Conservation (phyloP, 345 rosid species). For the Rhodomyrtus tomentosa region DNA sequence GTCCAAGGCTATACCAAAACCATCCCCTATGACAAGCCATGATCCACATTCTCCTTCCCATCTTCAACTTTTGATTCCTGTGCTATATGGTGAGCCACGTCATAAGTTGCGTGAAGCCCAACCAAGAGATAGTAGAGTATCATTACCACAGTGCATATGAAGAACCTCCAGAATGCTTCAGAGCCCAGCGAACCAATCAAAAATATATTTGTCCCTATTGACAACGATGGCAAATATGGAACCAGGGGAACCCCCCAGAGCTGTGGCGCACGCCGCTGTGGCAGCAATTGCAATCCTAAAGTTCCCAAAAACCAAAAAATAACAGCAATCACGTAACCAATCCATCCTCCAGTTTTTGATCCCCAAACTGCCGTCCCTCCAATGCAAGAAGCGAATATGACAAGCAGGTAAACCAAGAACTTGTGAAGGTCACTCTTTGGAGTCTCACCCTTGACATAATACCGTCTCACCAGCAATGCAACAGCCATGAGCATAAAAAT, state of each 20-base stretch:
- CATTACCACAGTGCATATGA: slow-evolving; percentile 62
- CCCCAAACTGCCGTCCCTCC: too few relatives aligned
- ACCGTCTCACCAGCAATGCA: slow-evolving; percentile 12
- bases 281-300: slow-evolving; percentile 46
- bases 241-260: slow-evolving; percentile 86
- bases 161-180: slow-evolving; percentile 58
- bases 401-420: too few relatives aligned
- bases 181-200: slow-evolving; percentile 72
- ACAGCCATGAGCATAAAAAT: slow-evolving; percentile 79
- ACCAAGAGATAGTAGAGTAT: slow-evolving; percentile 57
- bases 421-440: too few relatives aligned
- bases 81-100: slow-evolving; percentile 45
- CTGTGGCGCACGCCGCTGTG: slow-evolving; percentile 44
- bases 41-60: background rate
- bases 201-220: slow-evolving; percentile 65
- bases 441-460: too few relatives aligned
- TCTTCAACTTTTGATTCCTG: slow-evolving; percentile 14
- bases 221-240: slow-evolving; percentile 84
- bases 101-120: slow-evolving; percentile 88
- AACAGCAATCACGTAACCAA: slow-evolving; percentile 33
- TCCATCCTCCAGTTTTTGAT: slow-evolving; percentile 33
- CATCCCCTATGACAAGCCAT: background rate
- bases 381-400: too few relatives aligned
- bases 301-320: slow-evolving; percentile 58
- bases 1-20: background rate